Evolutionary conservation across 1,284 basidiomycete genomes (phyloP), one percentile per base, ranked within the genome.

Genomic region (Pseudomicrostroma phylloplanum): DNA sequence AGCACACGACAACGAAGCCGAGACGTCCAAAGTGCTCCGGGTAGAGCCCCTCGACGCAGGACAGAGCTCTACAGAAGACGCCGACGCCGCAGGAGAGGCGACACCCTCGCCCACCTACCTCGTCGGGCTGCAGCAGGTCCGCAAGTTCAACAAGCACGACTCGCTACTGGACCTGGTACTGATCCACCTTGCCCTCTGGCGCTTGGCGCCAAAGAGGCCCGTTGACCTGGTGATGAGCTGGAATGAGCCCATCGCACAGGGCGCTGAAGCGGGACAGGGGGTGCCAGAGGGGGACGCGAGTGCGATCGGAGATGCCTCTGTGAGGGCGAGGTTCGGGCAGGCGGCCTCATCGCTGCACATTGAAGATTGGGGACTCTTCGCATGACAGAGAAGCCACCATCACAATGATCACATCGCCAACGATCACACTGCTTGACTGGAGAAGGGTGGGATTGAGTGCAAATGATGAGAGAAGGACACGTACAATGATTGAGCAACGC

Each of bases 1-100:
- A 48, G 94, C 92, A 12, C 87, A 96, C 76, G 94, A 98, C 82
- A 97, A 96, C 77, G 83, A 85, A 30, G 90, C 94, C 0, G 74
- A 81, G 54, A 82, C 82, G 12, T 80, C 83, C 12, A 76, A 79
- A 9, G 82, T 90, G 19, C 67, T 82, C 26, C 77, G 80, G 26
- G 79, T 88, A 59, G 61, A 62, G 40, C 36, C 30, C 9, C 30
- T 36, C 30, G 30, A n/a, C n/a, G n/a, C 4, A 36, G 30, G 30
- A 4, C 30, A 36, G 30, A 36, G 30, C 30, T 36, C 9, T 3
- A 4, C 30, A 36, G 30, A 36, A 36, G 30, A 36, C 6, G 43
- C 6, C 17, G 12, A n/a, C n/a, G n/a, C n/a, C n/a, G n/a, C n/a
- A n/a, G n/a, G 6, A 48, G 21, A 48, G 17, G 17, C 6, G 6